phyloP scores from a whole-genome alignment of 192 early-diverging fungal genomes.

The Coemansia guatemalensis region DNA sequence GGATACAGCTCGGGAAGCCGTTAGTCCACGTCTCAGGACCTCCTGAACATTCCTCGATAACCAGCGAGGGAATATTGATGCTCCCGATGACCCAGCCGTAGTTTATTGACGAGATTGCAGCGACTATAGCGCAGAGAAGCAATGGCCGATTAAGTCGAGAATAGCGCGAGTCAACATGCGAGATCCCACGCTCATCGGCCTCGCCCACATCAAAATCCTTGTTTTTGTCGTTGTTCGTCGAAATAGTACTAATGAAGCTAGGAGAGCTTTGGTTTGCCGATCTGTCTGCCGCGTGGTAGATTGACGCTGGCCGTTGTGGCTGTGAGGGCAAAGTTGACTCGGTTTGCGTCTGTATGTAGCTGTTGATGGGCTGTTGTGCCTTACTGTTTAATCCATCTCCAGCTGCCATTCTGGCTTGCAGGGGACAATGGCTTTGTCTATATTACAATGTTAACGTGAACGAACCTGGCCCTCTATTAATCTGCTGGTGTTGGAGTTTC shows the following conservation, averaged over 20 bases:
- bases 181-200: constrained; percentile 25
- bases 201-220: constrained; percentile 10
- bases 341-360: neutral
- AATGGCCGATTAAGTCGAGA: constrained; percentile 27
- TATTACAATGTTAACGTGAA: too few species aligned
- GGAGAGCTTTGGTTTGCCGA: constrained; percentile 8
- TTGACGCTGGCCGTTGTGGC: constrained; percentile 8
- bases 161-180: constrained; percentile 37
- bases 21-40: constrained; percentile 43
- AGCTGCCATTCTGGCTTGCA: neutral
- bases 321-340: neutral
- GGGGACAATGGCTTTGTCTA: too few species aligned
- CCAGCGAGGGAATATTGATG: constrained; percentile 56
- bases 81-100: constrained; percentile 55
- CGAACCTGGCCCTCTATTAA: too few species aligned
- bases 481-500: too few species aligned
- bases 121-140: constrained; percentile 35
- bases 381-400: too few species aligned
- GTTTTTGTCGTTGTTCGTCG: constrained; percentile 8
- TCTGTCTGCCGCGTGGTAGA: constrained; percentile 9
- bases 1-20: constrained; percentile 65
- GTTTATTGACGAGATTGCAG: constrained; percentile 50
- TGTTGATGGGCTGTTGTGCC: too few species aligned
- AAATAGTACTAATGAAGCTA: constrained; percentile 29
- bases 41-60: constrained; percentile 52